Evolutionary conservation across 192 early-diverging fungal genomes (phyloP).

Genomic region (Chytriomyces hyalinus): DNA sequence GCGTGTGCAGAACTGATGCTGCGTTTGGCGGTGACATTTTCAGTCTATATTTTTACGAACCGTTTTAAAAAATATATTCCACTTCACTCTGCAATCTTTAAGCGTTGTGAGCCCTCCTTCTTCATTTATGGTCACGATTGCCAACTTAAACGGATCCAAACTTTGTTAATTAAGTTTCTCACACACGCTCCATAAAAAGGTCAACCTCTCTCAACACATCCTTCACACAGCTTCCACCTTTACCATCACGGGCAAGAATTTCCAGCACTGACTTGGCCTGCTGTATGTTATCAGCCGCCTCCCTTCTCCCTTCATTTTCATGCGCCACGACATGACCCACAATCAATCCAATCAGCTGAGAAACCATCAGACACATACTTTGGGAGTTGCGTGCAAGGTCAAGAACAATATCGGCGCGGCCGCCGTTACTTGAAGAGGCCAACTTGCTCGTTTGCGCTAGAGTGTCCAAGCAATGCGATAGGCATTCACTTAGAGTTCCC

Average conservation of each 20-base stretch:
- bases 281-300: slow-evolving; percentile 23
- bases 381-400: not conserved
- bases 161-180: not conserved
- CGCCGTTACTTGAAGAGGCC: not conserved
- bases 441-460: not conserved
- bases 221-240: slow-evolving; percentile 17
- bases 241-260: slow-evolving; percentile 2
- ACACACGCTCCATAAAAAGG: not conserved
- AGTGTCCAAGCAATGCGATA: not conserved
- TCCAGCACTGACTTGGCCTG: slow-evolving; percentile 23
- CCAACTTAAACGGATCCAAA: not conserved
- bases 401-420: not conserved
- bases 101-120: not conserved
- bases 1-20: not conserved
- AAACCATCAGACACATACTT: slow-evolving; percentile 14
- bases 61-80: not conserved
- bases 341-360: slow-evolving; percentile 23
- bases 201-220: not conserved
- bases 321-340: slow-evolving; percentile 6
- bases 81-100: not conserved
- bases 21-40: too few relatives aligned
- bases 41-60: too few relatives aligned
- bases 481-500: slow-evolving; percentile 7
- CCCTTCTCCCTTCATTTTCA: slow-evolving; percentile 21
- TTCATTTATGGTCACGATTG: not conserved